Conservation (phyloP, 2,329 filamentous ascomycete species). For the Fusarium newnesense region DNA sequence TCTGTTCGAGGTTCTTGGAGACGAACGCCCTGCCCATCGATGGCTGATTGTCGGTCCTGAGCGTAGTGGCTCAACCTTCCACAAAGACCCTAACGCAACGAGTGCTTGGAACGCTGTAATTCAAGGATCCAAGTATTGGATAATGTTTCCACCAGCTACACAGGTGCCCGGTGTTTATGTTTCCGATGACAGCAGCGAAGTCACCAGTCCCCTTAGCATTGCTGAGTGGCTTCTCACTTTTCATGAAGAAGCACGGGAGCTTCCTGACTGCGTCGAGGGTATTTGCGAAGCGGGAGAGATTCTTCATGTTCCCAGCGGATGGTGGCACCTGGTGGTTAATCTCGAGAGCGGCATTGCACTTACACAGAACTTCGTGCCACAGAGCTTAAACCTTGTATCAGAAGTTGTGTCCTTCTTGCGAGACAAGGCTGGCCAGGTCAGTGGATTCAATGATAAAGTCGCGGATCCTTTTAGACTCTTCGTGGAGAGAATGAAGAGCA, state of each 20-base stretch:
- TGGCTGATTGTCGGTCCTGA: constrained; percentile 94
- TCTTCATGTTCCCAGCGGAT: constrained; percentile 90
- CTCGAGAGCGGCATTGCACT: constrained; percentile 85
- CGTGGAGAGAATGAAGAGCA: constrained; percentile 70
- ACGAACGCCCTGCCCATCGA: constrained; percentile 83
- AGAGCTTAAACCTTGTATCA: constrained; percentile 66
- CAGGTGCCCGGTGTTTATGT: constrained; percentile 91
- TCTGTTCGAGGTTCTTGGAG: constrained; percentile 81
- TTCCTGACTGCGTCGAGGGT: constrained; percentile 83
- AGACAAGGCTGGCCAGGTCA: constrained; percentile 86
- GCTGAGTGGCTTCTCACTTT: constrained; percentile 96
- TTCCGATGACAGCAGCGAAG: constrained; percentile 88
- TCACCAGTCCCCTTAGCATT: constrained; percentile 92
- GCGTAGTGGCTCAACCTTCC: constrained; percentile 91
- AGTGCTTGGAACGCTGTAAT: constrained; percentile 96
- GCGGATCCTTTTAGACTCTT: constrained; percentile 81
- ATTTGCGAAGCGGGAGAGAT: constrained; percentile 88
- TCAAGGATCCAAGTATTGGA: constrained; percentile 94
- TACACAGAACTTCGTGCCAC: constrained; percentile 94
- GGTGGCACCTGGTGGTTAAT: constrained; percentile 98
- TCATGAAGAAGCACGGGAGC: constrained; percentile 81
- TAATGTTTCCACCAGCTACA: constrained; percentile 89
- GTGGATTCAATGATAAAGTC: constrained; percentile 81
- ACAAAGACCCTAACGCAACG: constrained; percentile 81
- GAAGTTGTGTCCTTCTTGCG: constrained; percentile 83